A percentile compares a stretch with the other conserved stretches of the same genome.
phyloP scores from a whole-genome alignment of 139 green algal genomes.

The Asterochloris erici region DNA sequence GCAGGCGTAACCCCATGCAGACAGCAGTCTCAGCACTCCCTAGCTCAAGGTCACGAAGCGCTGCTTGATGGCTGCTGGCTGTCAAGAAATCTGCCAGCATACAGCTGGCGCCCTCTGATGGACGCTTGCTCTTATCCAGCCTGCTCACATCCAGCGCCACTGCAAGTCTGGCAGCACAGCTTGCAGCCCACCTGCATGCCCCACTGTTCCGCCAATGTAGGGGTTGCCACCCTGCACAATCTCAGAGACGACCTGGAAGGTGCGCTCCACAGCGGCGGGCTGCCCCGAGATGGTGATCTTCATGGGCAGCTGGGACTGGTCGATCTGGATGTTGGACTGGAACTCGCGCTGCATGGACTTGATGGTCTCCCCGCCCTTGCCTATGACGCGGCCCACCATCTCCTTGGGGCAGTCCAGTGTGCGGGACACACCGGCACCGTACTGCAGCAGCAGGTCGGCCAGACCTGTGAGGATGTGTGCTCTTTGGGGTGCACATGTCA shows the following conservation, averaged over 20 bases:
- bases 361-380: constrained; percentile 92
- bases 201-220: constrained; percentile 16
- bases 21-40: too few species aligned
- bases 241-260: constrained; percentile 38
- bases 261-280: constrained; percentile 39
- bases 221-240: constrained; percentile 52
- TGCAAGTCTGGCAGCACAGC: not conserved
- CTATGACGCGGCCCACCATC: constrained; percentile 91
- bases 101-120: too few species aligned
- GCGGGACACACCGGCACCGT: constrained; percentile 51
- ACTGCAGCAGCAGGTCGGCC: constrained; percentile 33
- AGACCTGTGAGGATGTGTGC: not conserved
- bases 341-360: constrained; percentile 86
- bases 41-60: too few species aligned
- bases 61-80: too few species aligned
- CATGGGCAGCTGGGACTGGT: constrained; percentile 80
- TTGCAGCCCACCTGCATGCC: not conserved
- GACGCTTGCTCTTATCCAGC: too few species aligned
- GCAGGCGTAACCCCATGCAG: too few species aligned
- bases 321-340: constrained; percentile 71
- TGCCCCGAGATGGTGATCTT: constrained; percentile 81
- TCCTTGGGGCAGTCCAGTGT: constrained; percentile 82
- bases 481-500: not conserved
- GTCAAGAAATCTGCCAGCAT: too few species aligned
- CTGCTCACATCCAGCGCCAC: not conserved